phyloP scores from a whole-genome alignment of 768 basidiomycete genomes.

The Cubamyces sp. region DNA sequence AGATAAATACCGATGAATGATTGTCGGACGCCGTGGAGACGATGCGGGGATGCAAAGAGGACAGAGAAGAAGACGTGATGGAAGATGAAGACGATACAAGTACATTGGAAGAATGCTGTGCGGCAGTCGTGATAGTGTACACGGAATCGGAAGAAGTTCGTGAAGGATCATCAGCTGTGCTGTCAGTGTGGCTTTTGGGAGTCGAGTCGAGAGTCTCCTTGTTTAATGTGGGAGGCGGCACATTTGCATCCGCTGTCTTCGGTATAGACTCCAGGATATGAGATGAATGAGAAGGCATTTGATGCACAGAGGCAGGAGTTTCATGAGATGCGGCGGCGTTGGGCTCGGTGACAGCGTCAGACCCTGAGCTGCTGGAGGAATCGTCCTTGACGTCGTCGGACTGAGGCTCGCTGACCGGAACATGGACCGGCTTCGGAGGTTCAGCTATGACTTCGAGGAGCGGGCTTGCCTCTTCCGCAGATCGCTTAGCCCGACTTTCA shows the following conservation, averaged over 20 bases:
- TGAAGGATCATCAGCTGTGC: conserved; percentile 21
- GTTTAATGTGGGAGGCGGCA: background rate
- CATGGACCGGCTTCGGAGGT: conserved; percentile 26
- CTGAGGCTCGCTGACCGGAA: conserved; percentile 8
- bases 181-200: background rate
- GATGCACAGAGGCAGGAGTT: background rate
- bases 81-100: conserved; percentile 6
- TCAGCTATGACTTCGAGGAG: conserved; percentile 34
- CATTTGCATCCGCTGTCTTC: background rate
- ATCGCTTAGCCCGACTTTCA: conserved; percentile 51
- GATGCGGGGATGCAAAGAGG: conserved; percentile 8
- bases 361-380: background rate
- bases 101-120: conserved; percentile 5
- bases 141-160: conserved; percentile 24
- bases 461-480: conserved; percentile 26
- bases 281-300: background rate
- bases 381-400: background rate
- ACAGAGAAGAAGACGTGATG: conserved; percentile 12
- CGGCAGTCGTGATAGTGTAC: conserved; percentile 24
- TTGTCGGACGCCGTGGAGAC: conserved; percentile 18
- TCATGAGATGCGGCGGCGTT: background rate
- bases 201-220: background rate
- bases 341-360: background rate
- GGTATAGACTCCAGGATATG: background rate
- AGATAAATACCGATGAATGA: conserved; percentile 21